Evolutionary conservation across 208 protist genomes (phyloP).

Genomic region (Entamoeba dispar): DNA sequence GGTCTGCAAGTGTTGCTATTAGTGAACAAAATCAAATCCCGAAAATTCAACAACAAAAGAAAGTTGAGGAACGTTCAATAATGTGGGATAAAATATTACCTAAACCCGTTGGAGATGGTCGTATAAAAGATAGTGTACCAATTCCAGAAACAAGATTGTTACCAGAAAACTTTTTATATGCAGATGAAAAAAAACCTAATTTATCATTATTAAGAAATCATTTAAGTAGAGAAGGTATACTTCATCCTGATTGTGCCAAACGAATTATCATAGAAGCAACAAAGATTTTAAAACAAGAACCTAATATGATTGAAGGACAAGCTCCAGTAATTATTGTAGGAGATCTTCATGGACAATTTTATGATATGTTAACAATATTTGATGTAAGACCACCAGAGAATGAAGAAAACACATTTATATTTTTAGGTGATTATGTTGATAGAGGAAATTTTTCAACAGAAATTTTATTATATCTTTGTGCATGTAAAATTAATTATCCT

Average conservation of each 20-base stretch:
- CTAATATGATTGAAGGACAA: slow-evolving; percentile 11
- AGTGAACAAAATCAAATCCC: too few relatives aligned
- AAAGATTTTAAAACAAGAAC: neutral
- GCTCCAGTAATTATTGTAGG: slow-evolving; percentile 39
- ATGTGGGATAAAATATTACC: too few relatives aligned
- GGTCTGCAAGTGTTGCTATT: too few relatives aligned
- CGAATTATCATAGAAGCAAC: neutral
- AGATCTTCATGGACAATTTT: slow-evolving; percentile 30
- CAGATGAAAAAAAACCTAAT: neutral
- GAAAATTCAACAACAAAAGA: too few relatives aligned
- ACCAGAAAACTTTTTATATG: neutral
- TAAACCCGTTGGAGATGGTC: too few relatives aligned
- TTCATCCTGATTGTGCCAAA: neutral
- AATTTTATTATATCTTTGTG: slow-evolving; percentile 17
- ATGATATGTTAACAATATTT: slow-evolving; percentile 28
- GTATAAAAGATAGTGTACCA: too few relatives aligned
- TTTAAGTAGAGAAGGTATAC: neutral
- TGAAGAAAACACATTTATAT: slow-evolving; percentile 16
- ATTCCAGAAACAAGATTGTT: neutral
- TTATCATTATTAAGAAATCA: neutral
- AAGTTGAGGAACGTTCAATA: too few relatives aligned
- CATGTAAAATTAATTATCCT: slow-evolving; percentile 27
- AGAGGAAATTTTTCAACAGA: slow-evolving; percentile 26
- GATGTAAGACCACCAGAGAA: slow-evolving; percentile 5
- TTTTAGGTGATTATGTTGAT: slow-evolving; percentile 35